phyloP scores from a whole-genome alignment of 345 rosid species.

The Gossypium bickii region DNA sequence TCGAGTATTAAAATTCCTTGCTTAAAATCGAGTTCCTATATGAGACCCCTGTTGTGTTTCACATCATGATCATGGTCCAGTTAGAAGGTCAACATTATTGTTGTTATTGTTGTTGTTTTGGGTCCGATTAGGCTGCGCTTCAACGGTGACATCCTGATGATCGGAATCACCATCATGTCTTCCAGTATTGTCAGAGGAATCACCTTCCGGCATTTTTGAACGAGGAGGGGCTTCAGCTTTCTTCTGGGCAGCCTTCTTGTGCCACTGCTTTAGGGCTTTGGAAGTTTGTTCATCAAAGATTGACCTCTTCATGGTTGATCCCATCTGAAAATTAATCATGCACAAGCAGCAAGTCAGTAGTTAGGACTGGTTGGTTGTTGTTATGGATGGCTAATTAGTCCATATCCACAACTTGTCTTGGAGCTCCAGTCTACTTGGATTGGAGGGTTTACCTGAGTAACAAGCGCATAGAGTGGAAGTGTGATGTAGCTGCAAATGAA shows the following conservation, averaged over 20 bases:
- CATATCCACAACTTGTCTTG: no score
- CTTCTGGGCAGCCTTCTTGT: conserved; percentile 54
- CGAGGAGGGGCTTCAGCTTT: conserved; percentile 20
- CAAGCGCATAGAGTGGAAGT: conserved; percentile 96
- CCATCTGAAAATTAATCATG: conserved; percentile 54
- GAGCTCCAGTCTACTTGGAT: no score
- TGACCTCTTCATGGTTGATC: conserved; percentile 88
- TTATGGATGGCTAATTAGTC: no score
- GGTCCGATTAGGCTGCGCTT: not conserved
- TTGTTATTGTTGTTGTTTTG: not conserved
- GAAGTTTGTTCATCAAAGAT: conserved; percentile 90
- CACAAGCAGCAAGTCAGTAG: not conserved
- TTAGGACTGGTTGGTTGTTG: no score
- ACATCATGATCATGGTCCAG: not conserved
- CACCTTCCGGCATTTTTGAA: conserved; percentile 28
- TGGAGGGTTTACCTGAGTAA: conserved; percentile 61
- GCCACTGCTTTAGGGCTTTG: conserved; percentile 83
- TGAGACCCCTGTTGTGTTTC: not conserved
- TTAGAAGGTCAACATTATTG: not conserved
- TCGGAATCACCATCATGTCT: not conserved
- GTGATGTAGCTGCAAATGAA: conserved; percentile 86
- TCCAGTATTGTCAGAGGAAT: conserved; percentile 13
- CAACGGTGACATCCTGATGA: not conserved
- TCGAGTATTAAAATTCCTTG: not conserved
- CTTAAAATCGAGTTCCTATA: not conserved